Evolutionary conservation across 2,329 filamentous ascomycete genomes (phyloP), one percentile per base, ranked within the genome.

Genomic region (Sodiomyces alkalinus): DNA sequence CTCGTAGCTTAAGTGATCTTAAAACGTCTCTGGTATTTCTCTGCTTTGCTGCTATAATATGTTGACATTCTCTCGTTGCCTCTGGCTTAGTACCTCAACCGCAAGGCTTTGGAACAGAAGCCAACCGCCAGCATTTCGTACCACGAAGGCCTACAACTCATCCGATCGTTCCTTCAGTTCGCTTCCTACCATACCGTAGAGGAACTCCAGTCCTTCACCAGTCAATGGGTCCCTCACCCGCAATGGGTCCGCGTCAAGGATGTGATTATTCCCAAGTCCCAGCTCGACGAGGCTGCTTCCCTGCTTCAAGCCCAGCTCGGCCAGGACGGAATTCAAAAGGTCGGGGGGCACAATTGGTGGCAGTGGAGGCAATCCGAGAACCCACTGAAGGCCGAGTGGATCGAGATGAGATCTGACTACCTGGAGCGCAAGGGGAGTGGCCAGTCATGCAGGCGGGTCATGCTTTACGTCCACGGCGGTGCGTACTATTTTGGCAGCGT

Each of bases 401-500:
- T 98, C 40, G 90, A 96, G 62, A 94, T 94, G 86, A 75, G 72
- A 39, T 65, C 73, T 28, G 79, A 96, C 49, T 77, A 81, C 44
- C 62, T 77, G 34, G 74, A 79, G 45, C 71, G 82, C 32, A 76
- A 74, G 48, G 69, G 68, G 44, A 55, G 56, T 1, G 56, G 56
- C 11, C 68, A 71, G 27, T 62, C 65, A 14, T 68, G 69, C 12
- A 74, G 74, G 40, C 73, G 85, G 29, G 74, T 92, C 33, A 93
- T 96, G 70, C 60, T 98, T 15, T 96, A 96, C 52, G 64, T 96
- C 14, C 90, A 96, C 46, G 90, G 90, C 10, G 87, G 87, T 6
- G 87, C 80, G 13, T 96, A 93, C 54, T 98, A 77, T 55, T 96
- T 98, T 48, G 87, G 90, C 10, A 92, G 83, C 41, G 77, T 94